phyloP scores from a whole-genome alignment of 257 asterid species.

The Salvia miltiorrhiza region DNA sequence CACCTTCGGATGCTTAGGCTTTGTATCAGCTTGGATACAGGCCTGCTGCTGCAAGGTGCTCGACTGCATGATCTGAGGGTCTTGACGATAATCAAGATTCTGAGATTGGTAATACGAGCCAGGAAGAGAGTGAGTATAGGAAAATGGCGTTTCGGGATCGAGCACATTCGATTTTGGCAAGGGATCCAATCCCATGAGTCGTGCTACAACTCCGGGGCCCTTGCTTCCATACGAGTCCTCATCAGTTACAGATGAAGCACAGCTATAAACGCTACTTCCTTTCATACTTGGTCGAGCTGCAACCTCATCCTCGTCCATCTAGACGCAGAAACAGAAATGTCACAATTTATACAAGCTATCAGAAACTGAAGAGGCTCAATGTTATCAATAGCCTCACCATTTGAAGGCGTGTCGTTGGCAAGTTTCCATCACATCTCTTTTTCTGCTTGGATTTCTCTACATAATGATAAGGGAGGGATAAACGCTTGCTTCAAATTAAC shows the following conservation, averaged over 20 bases:
- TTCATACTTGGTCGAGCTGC: constrained; percentile 49
- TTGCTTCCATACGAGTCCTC: constrained; percentile 54
- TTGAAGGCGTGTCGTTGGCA: constrained; percentile 57
- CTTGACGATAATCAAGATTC: constrained; percentile 35
- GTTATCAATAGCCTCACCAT: constrained; percentile 36
- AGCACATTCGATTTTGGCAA: constrained; percentile 56
- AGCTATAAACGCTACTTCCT: constrained; percentile 69
- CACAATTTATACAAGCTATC: neutral
- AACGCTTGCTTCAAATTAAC: neutral
- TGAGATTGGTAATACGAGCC: constrained; percentile 35
- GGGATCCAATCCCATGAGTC: constrained; percentile 90
- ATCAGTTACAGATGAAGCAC: constrained; percentile 74
- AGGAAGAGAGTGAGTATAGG: constrained; percentile 46
- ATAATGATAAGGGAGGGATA: neutral
- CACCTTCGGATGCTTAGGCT: constrained; percentile 33
- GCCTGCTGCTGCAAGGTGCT: constrained; percentile 29
- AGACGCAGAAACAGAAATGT: neutral
- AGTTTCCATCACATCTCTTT: constrained; percentile 61
- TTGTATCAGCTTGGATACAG: constrained; percentile 16
- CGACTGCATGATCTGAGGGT: constrained; percentile 38
- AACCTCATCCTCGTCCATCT: constrained; percentile 70
- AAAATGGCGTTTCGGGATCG: constrained; percentile 55
- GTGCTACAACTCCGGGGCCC: constrained; percentile 81
- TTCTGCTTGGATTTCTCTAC: constrained; percentile 83
- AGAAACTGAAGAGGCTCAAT: neutral